Base-by-base conservation (phyloP, 805 yeast species). In the Monosporozyma yasuniensis region DNA sequence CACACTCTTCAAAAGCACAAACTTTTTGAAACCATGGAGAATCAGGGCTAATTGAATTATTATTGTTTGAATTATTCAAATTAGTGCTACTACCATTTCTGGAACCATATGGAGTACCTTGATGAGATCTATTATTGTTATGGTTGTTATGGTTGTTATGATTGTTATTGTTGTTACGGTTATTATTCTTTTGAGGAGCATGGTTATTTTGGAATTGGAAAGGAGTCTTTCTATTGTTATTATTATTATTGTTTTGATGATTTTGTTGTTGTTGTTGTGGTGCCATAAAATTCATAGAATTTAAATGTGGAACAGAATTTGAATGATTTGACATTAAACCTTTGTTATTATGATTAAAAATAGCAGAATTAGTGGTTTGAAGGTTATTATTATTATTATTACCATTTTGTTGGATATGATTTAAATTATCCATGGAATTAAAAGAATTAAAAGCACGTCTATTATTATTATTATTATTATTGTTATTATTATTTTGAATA, bases 1-100 rank as follows among this genome's bases (percentile, higher is more conserved):
- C 66, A 50, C 75, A 74, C 52, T 78, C 81, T 56, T 77, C 81
- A 59, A 76, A 78, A 3, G 80, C 78, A 42, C 69, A 55, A 7
- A 77, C 69, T 51, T 78, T 78, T 49, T 73, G 71, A 53, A 67
- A 73, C 71, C 74, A 76, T 16, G 82, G 81, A 5, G 78, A 63
- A 12, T 67, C 68, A 22, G 68, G 58, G 48, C 50, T 56, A 50
- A 55, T 58, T 21, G 50, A 37, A n/a, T 57, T 57, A 4, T 54
- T 53, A n/a, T 57, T 53, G 37, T 49, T 53, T 35, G 39, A 35
- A 35, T 16, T 18, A 19, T 9, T 35, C 14, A 35, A 35, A 25
- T 51, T 50, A 23, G 49, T 53, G 46, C 53, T 53, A 22, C 52
- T 41, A 22, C 35, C 27, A 22, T 47, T 47, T 19, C 28, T 39